Conservation (phyloP, 805 yeast genomes). For the Yarrowia phangngaensis region DNA sequence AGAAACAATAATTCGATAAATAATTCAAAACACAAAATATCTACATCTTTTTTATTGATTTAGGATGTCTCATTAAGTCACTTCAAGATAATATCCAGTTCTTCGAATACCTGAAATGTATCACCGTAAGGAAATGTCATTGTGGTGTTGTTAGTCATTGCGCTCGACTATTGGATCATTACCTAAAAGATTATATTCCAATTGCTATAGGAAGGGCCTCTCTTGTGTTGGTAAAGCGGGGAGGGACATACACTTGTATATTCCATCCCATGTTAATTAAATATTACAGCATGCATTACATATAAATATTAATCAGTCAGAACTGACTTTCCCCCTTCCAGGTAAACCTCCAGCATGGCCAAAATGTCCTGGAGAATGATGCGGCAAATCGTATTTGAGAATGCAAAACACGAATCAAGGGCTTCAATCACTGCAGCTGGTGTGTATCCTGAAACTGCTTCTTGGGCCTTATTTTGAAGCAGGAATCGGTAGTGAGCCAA, state of each 20-base stretch:
- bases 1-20: no score
- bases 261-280: neutral
- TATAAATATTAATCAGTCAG: constrained; percentile 1
- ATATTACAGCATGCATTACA: neutral
- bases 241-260: neutral
- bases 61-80: no score
- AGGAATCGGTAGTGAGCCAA: constrained; percentile 22
- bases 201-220: no score
- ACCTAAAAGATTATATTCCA: neutral
- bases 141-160: no score
- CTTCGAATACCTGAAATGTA: no score
- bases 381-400: constrained; percentile 4
- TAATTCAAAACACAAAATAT: no score
- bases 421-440: constrained; percentile 8
- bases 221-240: no score
- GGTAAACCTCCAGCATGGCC: constrained; percentile 23
- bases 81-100: no score
- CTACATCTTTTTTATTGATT: no score
- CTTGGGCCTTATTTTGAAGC: constrained; percentile 17
- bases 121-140: no score
- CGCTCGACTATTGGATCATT: neutral
- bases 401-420: constrained; percentile 14
- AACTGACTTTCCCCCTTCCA: constrained; percentile 19
- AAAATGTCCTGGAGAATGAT: constrained; percentile 22
- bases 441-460: neutral